phyloP scores from a whole-genome alignment of 768 basidiomycete genomes.

The Galerina sulciceps region DNA sequence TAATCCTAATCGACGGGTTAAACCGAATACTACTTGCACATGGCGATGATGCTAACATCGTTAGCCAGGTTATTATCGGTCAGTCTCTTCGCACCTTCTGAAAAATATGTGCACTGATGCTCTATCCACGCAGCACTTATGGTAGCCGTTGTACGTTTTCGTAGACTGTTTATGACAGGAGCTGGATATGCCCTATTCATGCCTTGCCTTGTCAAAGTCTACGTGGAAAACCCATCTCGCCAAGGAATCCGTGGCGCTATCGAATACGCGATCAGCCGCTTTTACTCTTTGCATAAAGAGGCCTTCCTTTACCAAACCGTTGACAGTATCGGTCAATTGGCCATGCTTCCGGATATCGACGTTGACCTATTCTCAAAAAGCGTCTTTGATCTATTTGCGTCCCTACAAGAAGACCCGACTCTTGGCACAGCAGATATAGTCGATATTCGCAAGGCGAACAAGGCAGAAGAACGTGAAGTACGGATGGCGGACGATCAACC shows the following conservation, averaged over 20 bases:
- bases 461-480: conserved; percentile 70
- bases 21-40: conserved; percentile 73
- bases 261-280: conserved; percentile 72
- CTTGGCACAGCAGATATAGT: conserved; percentile 54
- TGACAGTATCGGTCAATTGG: conserved; percentile 62
- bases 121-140: conserved; percentile 53
- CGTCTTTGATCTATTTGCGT: conserved; percentile 61
- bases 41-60: conserved; percentile 76
- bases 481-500: conserved; percentile 75
- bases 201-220: conserved; percentile 71
- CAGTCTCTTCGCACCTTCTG: conserved; percentile 22
- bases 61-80: conserved; percentile 79
- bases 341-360: conserved; percentile 52
- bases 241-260: conserved; percentile 66
- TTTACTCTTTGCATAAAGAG: conserved; percentile 75
- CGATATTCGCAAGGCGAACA: conserved; percentile 69
- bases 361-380: conserved; percentile 56
- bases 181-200: conserved; percentile 78
- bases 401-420: conserved; percentile 51
- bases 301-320: conserved; percentile 77
- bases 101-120: background rate
- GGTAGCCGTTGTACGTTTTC: conserved; percentile 77
- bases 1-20: conserved; percentile 69
- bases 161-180: conserved; percentile 73
- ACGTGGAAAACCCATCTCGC: conserved; percentile 62